Conservation (phyloP, 2,329 filamentous ascomycete genomes). For the Acrocalymma vagum region DNA sequence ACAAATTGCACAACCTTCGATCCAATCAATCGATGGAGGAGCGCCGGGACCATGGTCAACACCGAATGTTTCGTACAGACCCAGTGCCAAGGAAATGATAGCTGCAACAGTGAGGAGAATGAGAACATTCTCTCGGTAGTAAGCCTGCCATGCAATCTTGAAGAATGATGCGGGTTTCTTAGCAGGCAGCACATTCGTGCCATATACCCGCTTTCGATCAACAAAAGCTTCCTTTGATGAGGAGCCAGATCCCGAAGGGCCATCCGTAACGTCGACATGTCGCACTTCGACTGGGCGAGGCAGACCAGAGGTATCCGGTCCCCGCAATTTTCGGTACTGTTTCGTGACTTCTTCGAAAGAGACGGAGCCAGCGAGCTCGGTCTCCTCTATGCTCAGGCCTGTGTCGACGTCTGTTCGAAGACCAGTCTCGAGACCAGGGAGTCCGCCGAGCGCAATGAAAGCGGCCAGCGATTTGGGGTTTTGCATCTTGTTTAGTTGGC, state of each 20-base stretch:
- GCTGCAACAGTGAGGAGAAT: conserved; percentile 76
- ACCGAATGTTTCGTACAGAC: conserved; percentile 76
- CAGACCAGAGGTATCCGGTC: too few species aligned
- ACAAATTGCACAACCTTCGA: conserved; percentile 82
- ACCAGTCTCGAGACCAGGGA: conserved; percentile 75
- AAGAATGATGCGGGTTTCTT: conserved; percentile 73
- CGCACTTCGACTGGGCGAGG: too few species aligned
- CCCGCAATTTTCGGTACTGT: too few species aligned
- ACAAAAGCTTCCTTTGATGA: conserved; percentile 48
- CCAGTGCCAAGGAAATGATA: conserved; percentile 76
- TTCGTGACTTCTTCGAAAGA: conserved; percentile 69
- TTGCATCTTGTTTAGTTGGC: conserved; percentile 78
- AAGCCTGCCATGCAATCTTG: conserved; percentile 78
- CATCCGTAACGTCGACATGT: too few species aligned
- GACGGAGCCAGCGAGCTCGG: conserved; percentile 65
- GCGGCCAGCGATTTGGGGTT: conserved; percentile 81
- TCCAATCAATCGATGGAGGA: conserved; percentile 77
- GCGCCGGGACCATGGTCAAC: conserved; percentile 60
- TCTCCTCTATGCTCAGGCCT: conserved; percentile 77
- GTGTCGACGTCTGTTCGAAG: conserved; percentile 68
- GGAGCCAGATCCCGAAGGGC: conserved; percentile 7
- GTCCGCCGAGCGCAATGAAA: conserved; percentile 76
- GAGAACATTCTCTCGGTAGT: too few species aligned
- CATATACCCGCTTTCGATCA: conserved; percentile 74
- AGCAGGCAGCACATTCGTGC: conserved; percentile 72